A percentile compares a stretch with the other conserved stretches of the same genome.
phyloP scores from a whole-genome alignment of 176 grass and related monocot genomes.

The Puccinellia tenuiflora region DNA sequence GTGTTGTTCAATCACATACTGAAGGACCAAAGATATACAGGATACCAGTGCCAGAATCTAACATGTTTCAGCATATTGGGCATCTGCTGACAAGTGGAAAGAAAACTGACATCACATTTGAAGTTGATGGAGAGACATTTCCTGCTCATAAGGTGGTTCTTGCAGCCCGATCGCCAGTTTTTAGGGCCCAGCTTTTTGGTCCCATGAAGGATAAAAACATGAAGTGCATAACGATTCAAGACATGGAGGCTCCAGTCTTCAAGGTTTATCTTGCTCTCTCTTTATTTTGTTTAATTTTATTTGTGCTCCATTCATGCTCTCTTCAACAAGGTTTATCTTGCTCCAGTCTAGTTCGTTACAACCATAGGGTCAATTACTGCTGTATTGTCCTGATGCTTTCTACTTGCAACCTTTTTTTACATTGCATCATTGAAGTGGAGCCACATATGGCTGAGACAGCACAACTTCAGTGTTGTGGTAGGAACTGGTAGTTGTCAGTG shows the following conservation, averaged over 20 bases:
- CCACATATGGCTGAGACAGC: background rate
- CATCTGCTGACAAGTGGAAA: constrained; percentile 64
- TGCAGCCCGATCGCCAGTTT: constrained; percentile 83
- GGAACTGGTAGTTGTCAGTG: too few relatives aligned
- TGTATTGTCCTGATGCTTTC: background rate
- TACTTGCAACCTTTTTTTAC: background rate
- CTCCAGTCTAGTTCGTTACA: background rate
- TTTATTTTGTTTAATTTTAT: constrained; percentile 5
- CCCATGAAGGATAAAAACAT: constrained; percentile 94
- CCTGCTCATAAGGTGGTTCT: constrained; percentile 84
- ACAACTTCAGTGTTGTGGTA: background rate
- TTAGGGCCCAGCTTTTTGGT: constrained; percentile 95
- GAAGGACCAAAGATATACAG: constrained; percentile 80
- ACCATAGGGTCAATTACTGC: background rate
- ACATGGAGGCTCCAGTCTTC: constrained; percentile 90
- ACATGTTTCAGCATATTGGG: constrained; percentile 75
- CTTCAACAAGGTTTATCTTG: too few relatives aligned
- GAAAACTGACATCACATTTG: constrained; percentile 65
- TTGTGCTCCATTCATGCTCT: background rate
- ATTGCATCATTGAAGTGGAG: background rate
- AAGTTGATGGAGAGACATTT: constrained; percentile 80
- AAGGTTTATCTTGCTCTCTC: constrained; percentile 45
- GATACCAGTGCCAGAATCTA: constrained; percentile 74
- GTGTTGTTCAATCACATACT: constrained; percentile 84
- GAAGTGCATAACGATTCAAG: constrained; percentile 76